These are phyloP conservation scores for Chondrostereum purpureum DNA, from an alignment of 1,284 basidiomycete genomes.

Conservation along the genomic window DNA sequence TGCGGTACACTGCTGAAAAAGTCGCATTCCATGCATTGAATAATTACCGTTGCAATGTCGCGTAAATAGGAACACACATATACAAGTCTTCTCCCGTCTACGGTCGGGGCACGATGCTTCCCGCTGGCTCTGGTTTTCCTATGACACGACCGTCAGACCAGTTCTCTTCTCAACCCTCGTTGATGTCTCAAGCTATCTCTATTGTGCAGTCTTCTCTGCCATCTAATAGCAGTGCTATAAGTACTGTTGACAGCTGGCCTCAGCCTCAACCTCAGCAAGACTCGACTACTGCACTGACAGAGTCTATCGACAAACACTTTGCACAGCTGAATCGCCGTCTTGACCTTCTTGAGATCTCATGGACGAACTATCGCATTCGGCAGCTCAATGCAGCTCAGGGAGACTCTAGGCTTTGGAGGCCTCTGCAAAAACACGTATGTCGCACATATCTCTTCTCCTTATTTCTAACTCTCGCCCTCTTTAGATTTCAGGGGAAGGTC, in stretches of 20 bases:
- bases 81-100: too few species aligned
- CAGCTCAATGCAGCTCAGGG: not conserved
- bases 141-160: not conserved
- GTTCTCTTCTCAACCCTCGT: not conserved
- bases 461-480: not conserved
- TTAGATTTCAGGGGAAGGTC: not conserved
- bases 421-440: not conserved
- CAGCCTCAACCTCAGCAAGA: not conserved
- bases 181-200: not conserved
- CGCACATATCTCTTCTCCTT: not conserved
- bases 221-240: not conserved
- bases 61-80: too few species aligned
- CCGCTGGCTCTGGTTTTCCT: too few species aligned
- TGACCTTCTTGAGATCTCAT: not conserved
- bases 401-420: not conserved
- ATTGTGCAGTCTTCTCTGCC: not conserved
- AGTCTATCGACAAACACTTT: not conserved
- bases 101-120: too few species aligned
- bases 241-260: not conserved
- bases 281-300: not conserved
- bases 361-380: not conserved
- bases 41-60: too few species aligned
- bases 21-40: too few species aligned
- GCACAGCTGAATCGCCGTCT: not conserved
- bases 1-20: too few species aligned